Base-by-base conservation (phyloP, 148 eudicot species). In the Camellia granthamiana region DNA sequence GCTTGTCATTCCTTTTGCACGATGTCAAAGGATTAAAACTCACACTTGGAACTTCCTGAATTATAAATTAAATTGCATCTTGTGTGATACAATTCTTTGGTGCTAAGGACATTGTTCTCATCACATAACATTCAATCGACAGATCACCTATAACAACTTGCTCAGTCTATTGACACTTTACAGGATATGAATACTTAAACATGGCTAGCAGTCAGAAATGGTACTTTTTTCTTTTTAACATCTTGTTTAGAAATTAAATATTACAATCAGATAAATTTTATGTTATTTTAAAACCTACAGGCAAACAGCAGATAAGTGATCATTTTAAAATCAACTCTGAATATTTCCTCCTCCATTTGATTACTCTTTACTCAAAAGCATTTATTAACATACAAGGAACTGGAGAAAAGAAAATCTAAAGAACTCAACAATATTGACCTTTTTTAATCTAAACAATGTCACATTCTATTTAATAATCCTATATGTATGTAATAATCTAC, bases 301-400 rank as follows among this genome's bases (percentile, higher is more conserved):
- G 4, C 51, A 16, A 73, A 56, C 47, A 56, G 46, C 43, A 58
- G 11, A 56, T 41, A 42, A 58, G 42, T 7, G 52, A 66, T 30
- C 19, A 66, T 19, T 56, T 38, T 41, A 75, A 72, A 75, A 55
- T 74, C 21, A 74, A 72, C 44, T 72, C 68, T 41, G 11, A 52
- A 52, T 19, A 21, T 55, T 4, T 52, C 18, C 7, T 5, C 52
- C 18, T 9, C 14, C 49, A 11, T 15, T 2, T 38, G 51, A 59
- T 59, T 59, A 3, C 62, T 59, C 19, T 59, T 8, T 66, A 66
- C 49, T 43, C 51, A 43, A 59, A 16, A 68, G 15, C 11, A 41
- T 14, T 16, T 38, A 30, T 7, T 1, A 7, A 18, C 1, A 51
- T 3, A 46, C 49, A 55, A 0, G 1, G 49, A 56, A 21, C 47